Conservation (phyloP, 2,329 filamentous ascomycete species). For the Exserohilum rostratum region DNA sequence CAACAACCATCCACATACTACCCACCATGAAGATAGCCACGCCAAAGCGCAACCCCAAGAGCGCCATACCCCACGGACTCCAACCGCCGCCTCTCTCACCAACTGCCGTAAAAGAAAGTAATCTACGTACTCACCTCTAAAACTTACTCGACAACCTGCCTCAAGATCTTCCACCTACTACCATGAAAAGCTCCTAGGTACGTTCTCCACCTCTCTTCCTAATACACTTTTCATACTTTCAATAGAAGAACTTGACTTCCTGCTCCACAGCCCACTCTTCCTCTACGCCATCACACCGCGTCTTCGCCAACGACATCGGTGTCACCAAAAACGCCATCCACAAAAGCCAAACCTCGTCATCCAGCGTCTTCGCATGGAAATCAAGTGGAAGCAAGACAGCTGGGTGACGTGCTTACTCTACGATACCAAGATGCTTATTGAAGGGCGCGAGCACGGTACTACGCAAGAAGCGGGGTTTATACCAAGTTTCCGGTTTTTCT, state of each 20-base stretch:
- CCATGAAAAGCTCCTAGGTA: constrained; percentile 11
- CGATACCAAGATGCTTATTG: constrained; percentile 7
- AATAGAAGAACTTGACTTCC: constrained; percentile 13
- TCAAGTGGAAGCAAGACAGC: constrained; percentile 8
- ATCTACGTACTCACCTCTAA: constrained; percentile 6
- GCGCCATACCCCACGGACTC: not conserved
- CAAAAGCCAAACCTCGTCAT: not conserved
- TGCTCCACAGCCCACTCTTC: constrained; percentile 15
- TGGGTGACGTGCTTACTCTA: constrained; percentile 13
- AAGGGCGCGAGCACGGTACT: constrained; percentile 6
- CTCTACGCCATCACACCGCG: constrained; percentile 13
- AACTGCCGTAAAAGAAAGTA: not conserved
- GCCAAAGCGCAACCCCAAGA: not conserved
- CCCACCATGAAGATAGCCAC: not conserved
- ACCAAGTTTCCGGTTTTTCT: constrained; percentile 17
- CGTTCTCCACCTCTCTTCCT: not conserved
- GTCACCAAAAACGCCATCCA: not conserved
- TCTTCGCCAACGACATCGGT: not conserved
- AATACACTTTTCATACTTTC: not conserved
- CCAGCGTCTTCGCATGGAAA: constrained; percentile 4
- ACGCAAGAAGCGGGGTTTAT: constrained; percentile 1
- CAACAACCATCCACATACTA: not conserved
- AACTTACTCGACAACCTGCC: constrained; percentile 9
- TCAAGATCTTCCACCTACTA: constrained; percentile 9
- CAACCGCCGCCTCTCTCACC: not conserved